Conservation (phyloP, 192 early-diverging fungal genomes). For the Linnemannia exigua region DNA sequence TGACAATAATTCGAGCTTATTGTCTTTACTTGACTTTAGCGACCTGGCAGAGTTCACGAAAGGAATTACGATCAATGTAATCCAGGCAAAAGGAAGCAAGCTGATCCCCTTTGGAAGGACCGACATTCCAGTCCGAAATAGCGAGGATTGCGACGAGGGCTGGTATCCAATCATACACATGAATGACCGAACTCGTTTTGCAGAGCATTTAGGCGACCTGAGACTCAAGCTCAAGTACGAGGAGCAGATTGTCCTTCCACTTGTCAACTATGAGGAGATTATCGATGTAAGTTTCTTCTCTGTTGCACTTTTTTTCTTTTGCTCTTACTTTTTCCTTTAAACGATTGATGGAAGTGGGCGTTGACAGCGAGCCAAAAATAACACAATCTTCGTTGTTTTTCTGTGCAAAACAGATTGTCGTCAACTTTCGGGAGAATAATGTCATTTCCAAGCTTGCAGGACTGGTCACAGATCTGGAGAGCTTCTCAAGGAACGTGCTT, state of each 20-base stretch:
- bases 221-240: slow-evolving; percentile 56
- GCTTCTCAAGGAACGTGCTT: slow-evolving; percentile 55
- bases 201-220: slow-evolving; percentile 53
- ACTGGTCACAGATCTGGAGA: slow-evolving; percentile 52
- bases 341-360: too few relatives aligned
- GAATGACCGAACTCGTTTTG: slow-evolving; percentile 34
- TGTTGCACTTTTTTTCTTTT: too few relatives aligned
- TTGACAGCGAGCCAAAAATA: neutral
- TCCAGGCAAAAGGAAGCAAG: slow-evolving; percentile 44
- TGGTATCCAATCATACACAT: slow-evolving; percentile 49
- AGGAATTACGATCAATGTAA: slow-evolving; percentile 49
- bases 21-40: slow-evolving; percentile 11
- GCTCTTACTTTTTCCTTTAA: too few relatives aligned
- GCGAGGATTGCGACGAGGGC: slow-evolving; percentile 36
- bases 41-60: slow-evolving; percentile 38
- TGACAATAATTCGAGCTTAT: too few relatives aligned
- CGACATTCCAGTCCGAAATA: slow-evolving; percentile 32
- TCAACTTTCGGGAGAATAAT: slow-evolving; percentile 57
- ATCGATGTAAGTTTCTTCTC: slow-evolving; percentile 50
- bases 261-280: slow-evolving; percentile 49
- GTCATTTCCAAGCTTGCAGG: slow-evolving; percentile 58
- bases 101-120: slow-evolving; percentile 36
- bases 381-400: neutral
- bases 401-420: slow-evolving; percentile 40
- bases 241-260: slow-evolving; percentile 57